A percentile compares a stretch with the other conserved stretches of the same genome.
These are phyloP conservation scores for Colletotrichum kahawae DNA, from an alignment of 2,329 filamentous ascomycete species.

Conservation along the genomic window DNA sequence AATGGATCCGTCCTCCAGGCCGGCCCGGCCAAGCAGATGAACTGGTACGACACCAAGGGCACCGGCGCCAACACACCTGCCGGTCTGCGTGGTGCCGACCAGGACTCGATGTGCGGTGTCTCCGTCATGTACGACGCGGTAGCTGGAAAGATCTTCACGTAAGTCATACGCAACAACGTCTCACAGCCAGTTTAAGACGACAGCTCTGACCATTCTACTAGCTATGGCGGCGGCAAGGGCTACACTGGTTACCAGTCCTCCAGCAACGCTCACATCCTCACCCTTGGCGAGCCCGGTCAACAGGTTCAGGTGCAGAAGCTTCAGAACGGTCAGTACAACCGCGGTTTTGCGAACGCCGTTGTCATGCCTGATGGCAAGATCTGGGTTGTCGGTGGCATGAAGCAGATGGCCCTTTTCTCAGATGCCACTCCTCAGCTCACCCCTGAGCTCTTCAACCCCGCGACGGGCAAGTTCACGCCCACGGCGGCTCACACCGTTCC, in stretches of 20 bases:
- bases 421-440: slow-evolving; percentile 44
- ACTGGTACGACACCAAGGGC: slow-evolving; percentile 58
- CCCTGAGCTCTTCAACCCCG: slow-evolving; percentile 52
- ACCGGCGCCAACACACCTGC: slow-evolving; percentile 44
- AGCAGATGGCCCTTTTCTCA: slow-evolving; percentile 45
- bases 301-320: background rate
- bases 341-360: slow-evolving; percentile 49
- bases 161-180: background rate
- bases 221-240: slow-evolving; percentile 49
- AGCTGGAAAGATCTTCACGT: slow-evolving; percentile 58
- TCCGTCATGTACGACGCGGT: slow-evolving; percentile 65
- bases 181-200: background rate
- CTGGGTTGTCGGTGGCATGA: slow-evolving; percentile 51
- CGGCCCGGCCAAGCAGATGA: slow-evolving; percentile 56
- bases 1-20: slow-evolving; percentile 57
- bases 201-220: background rate
- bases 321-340: slow-evolving; percentile 26
- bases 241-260: slow-evolving; percentile 49
- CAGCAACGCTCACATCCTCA: slow-evolving; percentile 53
- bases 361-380: slow-evolving; percentile 53
- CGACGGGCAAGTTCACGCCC: background rate
- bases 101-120: slow-evolving; percentile 58
- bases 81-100: slow-evolving; percentile 47
- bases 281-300: slow-evolving; percentile 37
- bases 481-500: slow-evolving; percentile 39